Evolutionary conservation across 2,329 filamentous ascomycete genomes (phyloP).

Genomic region (Chaetomiaceae sp.): DNA sequence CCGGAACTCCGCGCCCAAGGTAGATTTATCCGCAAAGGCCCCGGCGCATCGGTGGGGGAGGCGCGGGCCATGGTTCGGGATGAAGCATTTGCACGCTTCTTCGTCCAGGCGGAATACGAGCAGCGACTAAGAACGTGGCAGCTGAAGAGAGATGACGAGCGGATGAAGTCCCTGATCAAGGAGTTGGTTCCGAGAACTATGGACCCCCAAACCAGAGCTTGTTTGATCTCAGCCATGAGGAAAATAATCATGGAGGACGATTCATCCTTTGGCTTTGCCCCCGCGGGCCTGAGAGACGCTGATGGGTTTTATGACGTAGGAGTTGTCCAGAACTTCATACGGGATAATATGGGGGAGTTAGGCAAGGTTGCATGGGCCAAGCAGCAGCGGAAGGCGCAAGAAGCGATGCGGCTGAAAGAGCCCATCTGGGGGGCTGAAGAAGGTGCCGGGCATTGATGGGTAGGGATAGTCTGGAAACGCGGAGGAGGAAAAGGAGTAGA

Average conservation of each 20-base stretch:
- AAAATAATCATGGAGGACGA: constrained; percentile 47
- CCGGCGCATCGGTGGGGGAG: constrained; percentile 8
- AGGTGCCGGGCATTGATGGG: background rate
- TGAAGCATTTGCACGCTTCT: constrained; percentile 52
- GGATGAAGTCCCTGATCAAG: constrained; percentile 34
- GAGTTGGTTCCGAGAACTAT: constrained; percentile 25
- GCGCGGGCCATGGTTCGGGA: constrained; percentile 45
- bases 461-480: background rate
- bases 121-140: constrained; percentile 40
- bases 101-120: constrained; percentile 40
- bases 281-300: constrained; percentile 29
- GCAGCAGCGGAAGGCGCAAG: constrained; percentile 17
- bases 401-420: constrained; percentile 17
- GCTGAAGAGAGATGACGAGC: constrained; percentile 37
- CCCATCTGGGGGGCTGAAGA: too few species aligned
- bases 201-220: constrained; percentile 32
- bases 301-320: constrained; percentile 44
- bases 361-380: constrained; percentile 22
- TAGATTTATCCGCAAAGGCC: constrained; percentile 28
- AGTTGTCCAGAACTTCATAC: constrained; percentile 41
- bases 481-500: background rate
- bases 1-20: constrained; percentile 44
- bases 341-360: constrained; percentile 36
- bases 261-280: constrained; percentile 34
- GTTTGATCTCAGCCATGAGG: constrained; percentile 42